Conservation (phyloP, 164 flowering plant genomes). For the Piper longum region DNA sequence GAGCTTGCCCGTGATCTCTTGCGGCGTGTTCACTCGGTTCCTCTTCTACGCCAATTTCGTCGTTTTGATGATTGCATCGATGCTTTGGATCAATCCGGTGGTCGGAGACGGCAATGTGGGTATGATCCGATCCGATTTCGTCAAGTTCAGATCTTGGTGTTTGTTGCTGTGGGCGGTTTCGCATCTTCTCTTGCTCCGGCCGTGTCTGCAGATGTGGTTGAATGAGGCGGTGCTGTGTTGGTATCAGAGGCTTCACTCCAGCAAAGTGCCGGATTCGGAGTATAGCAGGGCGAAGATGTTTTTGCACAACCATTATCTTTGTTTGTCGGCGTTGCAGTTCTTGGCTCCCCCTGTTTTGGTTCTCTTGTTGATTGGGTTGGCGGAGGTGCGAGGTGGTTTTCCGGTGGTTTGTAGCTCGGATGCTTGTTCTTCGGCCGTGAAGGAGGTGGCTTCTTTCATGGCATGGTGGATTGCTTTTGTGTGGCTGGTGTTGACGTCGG, state of each 20-base stretch:
- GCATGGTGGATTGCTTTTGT: slow-evolving; percentile 90
- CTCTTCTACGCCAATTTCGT: slow-evolving; percentile 41
- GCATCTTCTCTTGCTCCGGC: slow-evolving; percentile 50
- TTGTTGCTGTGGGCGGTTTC: slow-evolving; percentile 45
- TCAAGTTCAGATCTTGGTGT: slow-evolving; percentile 43
- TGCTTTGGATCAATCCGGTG: slow-evolving; percentile 79
- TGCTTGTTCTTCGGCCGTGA: slow-evolving; percentile 38
- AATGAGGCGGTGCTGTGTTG: slow-evolving; percentile 86
- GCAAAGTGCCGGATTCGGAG: slow-evolving; percentile 88
- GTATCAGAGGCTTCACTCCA: slow-evolving; percentile 89
- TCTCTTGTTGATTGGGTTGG: slow-evolving; percentile 57
- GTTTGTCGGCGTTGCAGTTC: slow-evolving; percentile 64
- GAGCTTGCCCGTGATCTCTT: slow-evolving; percentile 51
- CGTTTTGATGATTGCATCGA: slow-evolving; percentile 28
- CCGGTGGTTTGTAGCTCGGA: slow-evolving; percentile 20
- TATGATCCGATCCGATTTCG: slow-evolving; percentile 32
- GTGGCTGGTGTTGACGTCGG: slow-evolving; percentile 42
- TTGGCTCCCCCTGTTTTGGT: slow-evolving; percentile 53
- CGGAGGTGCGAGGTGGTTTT: slow-evolving; percentile 36
- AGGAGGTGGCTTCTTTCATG: slow-evolving; percentile 53
- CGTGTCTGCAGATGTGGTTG: slow-evolving; percentile 73
- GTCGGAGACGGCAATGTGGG: slow-evolving; percentile 52
- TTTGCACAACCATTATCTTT: slow-evolving; percentile 74
- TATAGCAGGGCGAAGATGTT: slow-evolving; percentile 91
- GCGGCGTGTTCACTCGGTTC: slow-evolving; percentile 46